These are phyloP conservation scores for Paracoccidioides lutzii DNA, from an alignment of 2,329 filamentous ascomycete genomes.

Conservation along the genomic window DNA sequence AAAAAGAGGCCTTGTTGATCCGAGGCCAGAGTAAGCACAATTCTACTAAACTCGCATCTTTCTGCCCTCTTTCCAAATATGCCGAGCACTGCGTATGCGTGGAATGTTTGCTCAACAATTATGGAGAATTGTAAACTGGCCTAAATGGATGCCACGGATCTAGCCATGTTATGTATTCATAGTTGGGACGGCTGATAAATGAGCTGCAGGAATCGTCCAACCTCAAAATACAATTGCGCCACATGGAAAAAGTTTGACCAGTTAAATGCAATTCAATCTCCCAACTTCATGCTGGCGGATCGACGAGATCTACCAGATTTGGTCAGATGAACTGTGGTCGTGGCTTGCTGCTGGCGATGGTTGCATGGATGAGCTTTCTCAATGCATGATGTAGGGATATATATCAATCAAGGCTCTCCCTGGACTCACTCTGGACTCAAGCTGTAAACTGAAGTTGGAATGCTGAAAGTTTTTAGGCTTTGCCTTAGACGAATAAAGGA, in stretches of 20 bases:
- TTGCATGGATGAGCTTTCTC: neutral
- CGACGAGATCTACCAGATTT: no score
- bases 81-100: no score
- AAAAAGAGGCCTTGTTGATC: no score
- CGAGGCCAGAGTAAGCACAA: no score
- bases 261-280: neutral
- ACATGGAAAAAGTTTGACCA: neutral
- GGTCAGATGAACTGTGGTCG: no score
- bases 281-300: neutral
- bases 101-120: neutral
- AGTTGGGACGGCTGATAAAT: constrained; percentile 1
- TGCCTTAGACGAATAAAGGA: neutral
- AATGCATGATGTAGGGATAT: neutral
- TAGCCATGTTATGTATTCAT: neutral
- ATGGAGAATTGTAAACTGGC: neutral
- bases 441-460: no score
- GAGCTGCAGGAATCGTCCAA: neutral
- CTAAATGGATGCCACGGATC: no score
- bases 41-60: no score
- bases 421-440: no score
- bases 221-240: neutral
- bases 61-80: no score
- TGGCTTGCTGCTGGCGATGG: no score
- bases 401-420: neutral
- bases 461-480: neutral